Evolutionary conservation across 495 filamentous ascomycete genomes (phyloP), one percentile per base, ranked within the genome.

Genomic region (Penicillium canescens): DNA sequence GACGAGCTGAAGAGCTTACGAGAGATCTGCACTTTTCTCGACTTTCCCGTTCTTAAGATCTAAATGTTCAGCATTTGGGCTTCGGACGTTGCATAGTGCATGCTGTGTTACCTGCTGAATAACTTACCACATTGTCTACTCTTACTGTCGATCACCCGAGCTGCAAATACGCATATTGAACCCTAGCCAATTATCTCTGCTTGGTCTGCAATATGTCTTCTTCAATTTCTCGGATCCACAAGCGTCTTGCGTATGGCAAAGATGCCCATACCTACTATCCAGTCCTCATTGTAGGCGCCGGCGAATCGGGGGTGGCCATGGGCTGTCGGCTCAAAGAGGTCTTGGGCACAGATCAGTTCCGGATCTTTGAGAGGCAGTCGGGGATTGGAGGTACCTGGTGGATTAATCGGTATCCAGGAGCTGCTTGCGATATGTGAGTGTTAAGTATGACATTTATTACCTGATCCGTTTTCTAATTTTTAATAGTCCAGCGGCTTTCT

Each of bases 351-450:
- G 80, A 86, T 59, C 81, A 86, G 52, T 83, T 88, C 57, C 65
- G 80, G 20, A 78, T 90, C 51, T 88, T 89, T 61, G 86, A 88
- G 3, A 68, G 80, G 26, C 77, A 84, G 50, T 66, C 78, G 2
- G 79, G 77, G 6, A 77, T 86, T 52, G 86, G 86, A 38, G 86
- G 86, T 13, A 87, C 86, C 11, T 90, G 86, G 86, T 80, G 75
- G 71, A 79, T 80, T 43, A 88, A 88, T 65, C 67, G 78, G 34
- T 89, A 88, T 65, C 86, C 86, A 2, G 86, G 84, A 16, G 78
- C 76, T 47, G 82, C 81, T 34, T 84, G 80, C 50, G 75, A 78
- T 54, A 62, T 77, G 72, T 76, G 26, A 1, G 49, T 51, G 37
- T 35, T 24, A 4, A 24, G 6, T 7, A 2, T 31, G 9, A 2